Base-by-base conservation (phyloP, 2,329 filamentous ascomycete genomes). In the Cladorrhinum sp. region DNA sequence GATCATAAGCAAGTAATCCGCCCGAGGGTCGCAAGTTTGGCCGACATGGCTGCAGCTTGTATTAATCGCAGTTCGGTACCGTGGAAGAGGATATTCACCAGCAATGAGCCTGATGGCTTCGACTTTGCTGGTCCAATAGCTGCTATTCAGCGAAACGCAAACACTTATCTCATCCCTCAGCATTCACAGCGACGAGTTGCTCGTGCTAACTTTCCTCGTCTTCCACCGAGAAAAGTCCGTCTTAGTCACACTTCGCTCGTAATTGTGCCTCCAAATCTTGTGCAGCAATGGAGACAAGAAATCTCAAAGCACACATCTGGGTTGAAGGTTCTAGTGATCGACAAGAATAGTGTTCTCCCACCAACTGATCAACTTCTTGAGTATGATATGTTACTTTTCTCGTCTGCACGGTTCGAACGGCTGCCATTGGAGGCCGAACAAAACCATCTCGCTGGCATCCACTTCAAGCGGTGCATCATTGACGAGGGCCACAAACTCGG, bases 401-500 rank as follows among this genome's bases (percentile, higher is more conserved):
- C 90, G 0, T 86, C 88, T 41, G 79, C 80, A 20, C 82, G 88
- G 0, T 92, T 96, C 65, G 90, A 95, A 64, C 79, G 77, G 61
- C 72, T 87, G 36, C 78, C 77, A 60, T 80, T 81, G 65, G 82
- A 64, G 71, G 82, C 65, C 59, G 76, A 67, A 51, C 72, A 62
- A 69, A 77, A 67, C 55, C 66, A 64, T 3, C 8, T 23, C 6
- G 68, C 62, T 27, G 69, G 64, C 1, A 84, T 89, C 0, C 92
- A 91, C 67, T 96, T 93, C 82, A 88, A 96, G 68, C 83, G 93
- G 1, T 87, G 96, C 51, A 93, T 98, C 50, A 89, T 96, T 18
- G 93, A 98, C 65, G 93, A 97, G 78, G 93, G 93, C 0, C 92
- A 97, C 71, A 89, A 84, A 61, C 87, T 96, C 61, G 91, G 91